Evolutionary conservation across 1,139 yeast species (phyloP), one percentile per base, ranked within the genome.

Genomic region (Suhomyces coccinellae): DNA sequence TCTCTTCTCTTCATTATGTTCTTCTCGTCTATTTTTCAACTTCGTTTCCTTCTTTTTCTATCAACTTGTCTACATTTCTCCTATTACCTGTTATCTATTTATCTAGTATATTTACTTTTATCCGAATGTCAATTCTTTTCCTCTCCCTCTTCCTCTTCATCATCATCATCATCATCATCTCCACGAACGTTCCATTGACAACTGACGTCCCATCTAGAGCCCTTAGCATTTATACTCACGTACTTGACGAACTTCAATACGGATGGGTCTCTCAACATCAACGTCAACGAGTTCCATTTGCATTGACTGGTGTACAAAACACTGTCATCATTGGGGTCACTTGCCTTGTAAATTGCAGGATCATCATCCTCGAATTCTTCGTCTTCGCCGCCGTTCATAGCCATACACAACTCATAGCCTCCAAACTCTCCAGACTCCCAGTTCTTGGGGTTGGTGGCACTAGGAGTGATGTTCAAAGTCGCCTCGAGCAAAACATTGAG

Each of bases 361-460:
- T 80, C 85, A 52, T 79, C 65, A 33, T 59, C 64, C 35, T 54
- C 75, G 41, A 72, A 76, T 24, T 64, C 69, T 32, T 65, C 78
- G 28, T 73, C 77, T 20, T 73, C 80, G 4, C 68, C 79, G n/a
- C 67, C 73, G 36, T 80, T 82, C 46, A 79, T 71, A 12, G 82
- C 77, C 95, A 95, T 87, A 58, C 95, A 86, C 43, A 95, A 71
- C 57, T 93, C 97, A 65, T 95, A 95, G 1, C 98, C 99, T 31
- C 99, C 99, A 47, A 75, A 71, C 56, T 88, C 96, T 14, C 97
- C 97, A 44, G 80, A 77, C 48, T 81, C 88, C 96, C 96, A 88
- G 47, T 86, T 87, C 53, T 75, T 75, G 4, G 66, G 58, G 38
- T 63, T 62, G 14, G 53, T 47, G 2, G 79, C 79, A 3, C 88